Evolutionary conservation across 805 yeast species (phyloP).

Genomic region (Suhomyces sp.): DNA sequence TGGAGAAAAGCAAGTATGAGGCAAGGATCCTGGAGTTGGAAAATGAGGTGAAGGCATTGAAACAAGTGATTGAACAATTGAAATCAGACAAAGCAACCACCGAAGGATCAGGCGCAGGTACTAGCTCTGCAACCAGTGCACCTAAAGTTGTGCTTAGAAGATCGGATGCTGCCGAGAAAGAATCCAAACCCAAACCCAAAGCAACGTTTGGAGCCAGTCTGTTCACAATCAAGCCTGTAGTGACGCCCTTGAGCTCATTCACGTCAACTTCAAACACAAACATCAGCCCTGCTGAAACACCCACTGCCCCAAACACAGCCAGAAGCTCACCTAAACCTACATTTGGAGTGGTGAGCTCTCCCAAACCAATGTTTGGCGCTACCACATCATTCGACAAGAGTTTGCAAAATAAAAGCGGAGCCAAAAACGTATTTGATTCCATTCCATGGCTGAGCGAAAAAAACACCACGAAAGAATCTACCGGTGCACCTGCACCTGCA

Average conservation of each 20-base stretch:
- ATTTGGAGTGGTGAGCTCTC: constrained; percentile 2
- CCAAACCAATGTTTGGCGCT: constrained; percentile 38
- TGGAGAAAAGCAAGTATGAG: neutral
- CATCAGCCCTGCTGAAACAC: constrained; percentile 4
- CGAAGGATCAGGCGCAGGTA: neutral
- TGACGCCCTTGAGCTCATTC: constrained; percentile 11
- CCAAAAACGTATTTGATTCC: constrained; percentile 25
- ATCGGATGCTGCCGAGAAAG: neutral
- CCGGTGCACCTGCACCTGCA: neutral
- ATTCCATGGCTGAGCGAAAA: constrained; percentile 12
- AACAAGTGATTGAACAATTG: neutral
- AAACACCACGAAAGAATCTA: neutral
- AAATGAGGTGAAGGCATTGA: neutral
- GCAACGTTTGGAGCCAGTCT: constrained; percentile 14
- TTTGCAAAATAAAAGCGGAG: constrained; percentile 21
- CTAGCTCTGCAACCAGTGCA: neutral
- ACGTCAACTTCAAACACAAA: neutral
- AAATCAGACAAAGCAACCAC: neutral
- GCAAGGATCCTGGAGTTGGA: neutral
- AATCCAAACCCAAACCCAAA: constrained; percentile 7
- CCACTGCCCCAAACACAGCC: constrained; percentile 11
- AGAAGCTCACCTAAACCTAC: constrained; percentile 8
- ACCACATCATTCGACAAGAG: constrained; percentile 38
- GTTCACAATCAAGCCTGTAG: constrained; percentile 9
- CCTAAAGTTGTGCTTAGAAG: neutral